Percentiles rank a stretch among this genome's conserved stretches.
Evolutionary conservation across 371 early-diverging fungal genomes (phyloP).

Genomic region (Mortierella sp.): DNA sequence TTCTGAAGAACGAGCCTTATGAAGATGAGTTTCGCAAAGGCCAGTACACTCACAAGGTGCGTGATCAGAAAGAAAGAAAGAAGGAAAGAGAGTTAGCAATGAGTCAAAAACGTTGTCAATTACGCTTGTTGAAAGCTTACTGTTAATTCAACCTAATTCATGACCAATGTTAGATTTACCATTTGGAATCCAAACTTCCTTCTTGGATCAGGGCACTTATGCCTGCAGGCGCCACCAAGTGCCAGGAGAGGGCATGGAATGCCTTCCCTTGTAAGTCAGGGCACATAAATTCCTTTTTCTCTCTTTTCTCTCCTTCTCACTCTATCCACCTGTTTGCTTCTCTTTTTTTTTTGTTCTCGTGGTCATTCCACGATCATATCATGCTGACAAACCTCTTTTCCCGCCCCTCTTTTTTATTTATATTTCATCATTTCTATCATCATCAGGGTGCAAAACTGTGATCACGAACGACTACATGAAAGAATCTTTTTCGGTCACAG

Average conservation of each 20-base stretch:
- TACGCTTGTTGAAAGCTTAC: too few relatives aligned
- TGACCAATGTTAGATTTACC: constrained; percentile 35
- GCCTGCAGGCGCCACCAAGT: constrained; percentile 73
- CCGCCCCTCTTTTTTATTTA: background rate
- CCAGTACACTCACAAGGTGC: constrained; percentile 83
- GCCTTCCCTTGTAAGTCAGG: constrained; percentile 78
- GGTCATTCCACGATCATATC: constrained; percentile 14
- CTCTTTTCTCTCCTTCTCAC: background rate
- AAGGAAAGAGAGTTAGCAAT: too few relatives aligned
- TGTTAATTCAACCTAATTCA: background rate
- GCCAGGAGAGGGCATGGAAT: constrained; percentile 88
- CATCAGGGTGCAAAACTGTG: constrained; percentile 49
- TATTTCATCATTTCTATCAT: constrained; percentile 12
- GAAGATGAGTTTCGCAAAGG: constrained; percentile 76
- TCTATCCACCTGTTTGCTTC: background rate
- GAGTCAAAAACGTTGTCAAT: too few relatives aligned
- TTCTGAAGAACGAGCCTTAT: constrained; percentile 78
- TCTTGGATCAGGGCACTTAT: constrained; percentile 67
- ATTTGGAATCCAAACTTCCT: constrained; percentile 65
- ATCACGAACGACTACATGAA: constrained; percentile 75
- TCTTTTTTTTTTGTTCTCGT: constrained; percentile 23
- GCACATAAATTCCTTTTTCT: background rate
- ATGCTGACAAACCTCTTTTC: constrained; percentile 4
- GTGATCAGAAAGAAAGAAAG: constrained; percentile 4
- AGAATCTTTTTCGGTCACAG: constrained; percentile 77